Conservation (phyloP, 2,329 filamentous ascomycete genomes). For the Fusarium tjaetaba region DNA sequence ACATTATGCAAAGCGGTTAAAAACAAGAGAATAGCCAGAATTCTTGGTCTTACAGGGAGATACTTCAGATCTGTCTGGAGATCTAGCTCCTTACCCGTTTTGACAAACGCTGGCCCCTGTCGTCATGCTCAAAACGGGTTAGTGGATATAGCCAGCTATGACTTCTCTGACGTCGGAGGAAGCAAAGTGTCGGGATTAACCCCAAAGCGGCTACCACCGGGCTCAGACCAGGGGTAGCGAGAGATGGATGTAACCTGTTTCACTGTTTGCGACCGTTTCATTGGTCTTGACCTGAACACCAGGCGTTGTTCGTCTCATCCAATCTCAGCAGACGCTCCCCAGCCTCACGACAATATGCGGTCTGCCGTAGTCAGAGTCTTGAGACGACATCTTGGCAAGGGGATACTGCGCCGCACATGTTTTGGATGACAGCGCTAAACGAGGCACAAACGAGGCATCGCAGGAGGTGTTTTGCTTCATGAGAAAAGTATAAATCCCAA, state of each 20-base stretch:
- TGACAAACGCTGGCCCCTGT: neutral
- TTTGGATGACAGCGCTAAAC: neutral
- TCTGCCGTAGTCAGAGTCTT: no score
- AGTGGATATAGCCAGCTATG: neutral
- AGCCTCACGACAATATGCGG: neutral
- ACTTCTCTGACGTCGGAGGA: neutral
- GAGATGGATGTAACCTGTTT: neutral
- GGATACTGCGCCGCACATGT: neutral
- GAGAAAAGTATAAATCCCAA: constrained; percentile 9
- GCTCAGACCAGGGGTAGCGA: neutral
- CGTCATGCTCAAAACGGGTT: accelerated
- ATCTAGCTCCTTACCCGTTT: neutral
- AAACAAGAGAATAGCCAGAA: neutral
- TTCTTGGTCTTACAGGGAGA: neutral
- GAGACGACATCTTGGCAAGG: neutral
- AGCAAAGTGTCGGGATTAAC: neutral
- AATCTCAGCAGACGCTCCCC: neutral
- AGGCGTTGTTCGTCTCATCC: neutral
- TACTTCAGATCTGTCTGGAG: neutral
- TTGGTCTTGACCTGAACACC: neutral
- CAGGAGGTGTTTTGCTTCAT: neutral
- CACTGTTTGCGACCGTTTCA: neutral
- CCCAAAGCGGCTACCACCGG: neutral
- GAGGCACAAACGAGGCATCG: neutral
- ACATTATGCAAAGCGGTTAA: neutral